These are phyloP conservation scores for Lecanosticta acicola DNA, from an alignment of 2,329 filamentous ascomycete genomes.

Conservation along the genomic window DNA sequence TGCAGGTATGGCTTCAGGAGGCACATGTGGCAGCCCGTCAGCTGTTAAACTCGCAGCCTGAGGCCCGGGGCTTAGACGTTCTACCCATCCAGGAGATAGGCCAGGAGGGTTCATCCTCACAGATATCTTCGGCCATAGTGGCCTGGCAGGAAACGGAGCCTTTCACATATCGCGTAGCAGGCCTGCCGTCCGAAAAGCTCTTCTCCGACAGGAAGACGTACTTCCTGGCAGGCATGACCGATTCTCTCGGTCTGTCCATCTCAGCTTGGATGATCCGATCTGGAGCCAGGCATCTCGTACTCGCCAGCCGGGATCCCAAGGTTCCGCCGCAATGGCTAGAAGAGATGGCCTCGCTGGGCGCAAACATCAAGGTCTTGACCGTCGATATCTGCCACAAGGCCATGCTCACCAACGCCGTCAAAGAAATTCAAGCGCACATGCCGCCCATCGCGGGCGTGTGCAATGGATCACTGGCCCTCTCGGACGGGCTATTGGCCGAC, in stretches of 20 bases:
- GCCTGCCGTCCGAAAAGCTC: slow-evolving; percentile 7
- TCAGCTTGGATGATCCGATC: slow-evolving; percentile 1
- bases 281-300: slow-evolving; percentile 22
- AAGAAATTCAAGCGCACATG: slow-evolving; percentile 15
- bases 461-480: slow-evolving; percentile 44
- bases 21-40: too few relatives aligned
- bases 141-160: too few relatives aligned
- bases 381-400: not conserved
- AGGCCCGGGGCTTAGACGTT: too few relatives aligned
- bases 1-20: too few relatives aligned
- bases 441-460: slow-evolving; percentile 39
- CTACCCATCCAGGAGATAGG: too few relatives aligned
- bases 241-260: not conserved
- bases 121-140: too few relatives aligned
- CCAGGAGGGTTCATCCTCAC: too few relatives aligned
- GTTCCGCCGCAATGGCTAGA: slow-evolving; percentile 16
- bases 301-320: slow-evolving; percentile 31
- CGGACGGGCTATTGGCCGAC: slow-evolving; percentile 44
- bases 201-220: slow-evolving; percentile 30
- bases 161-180: too few relatives aligned
- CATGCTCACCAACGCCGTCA: slow-evolving; percentile 18
- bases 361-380: too few relatives aligned
- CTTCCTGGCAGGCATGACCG: slow-evolving; percentile 29
- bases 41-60: too few relatives aligned
- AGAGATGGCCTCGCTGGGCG: not conserved